Evolutionary conservation across 805 yeast species (phyloP).

Genomic region (Millerago galiae): DNA sequence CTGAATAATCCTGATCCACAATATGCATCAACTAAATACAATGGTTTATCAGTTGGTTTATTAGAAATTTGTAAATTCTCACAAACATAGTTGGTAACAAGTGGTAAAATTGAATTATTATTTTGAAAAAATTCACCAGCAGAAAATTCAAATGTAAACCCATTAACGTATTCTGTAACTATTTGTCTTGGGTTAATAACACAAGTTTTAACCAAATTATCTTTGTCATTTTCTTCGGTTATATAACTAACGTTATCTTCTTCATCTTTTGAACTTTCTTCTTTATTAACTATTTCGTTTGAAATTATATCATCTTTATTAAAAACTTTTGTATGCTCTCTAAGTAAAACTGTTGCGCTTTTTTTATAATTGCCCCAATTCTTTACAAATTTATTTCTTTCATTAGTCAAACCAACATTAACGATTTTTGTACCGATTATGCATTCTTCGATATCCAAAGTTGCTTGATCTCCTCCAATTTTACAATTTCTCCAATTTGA

Average conservation of each 20-base stretch:
- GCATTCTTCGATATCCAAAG: slow-evolving; percentile 92
- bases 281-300: slow-evolving; percentile 28
- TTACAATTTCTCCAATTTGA: slow-evolving; percentile 70
- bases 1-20: slow-evolving; percentile 96
- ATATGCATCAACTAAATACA: slow-evolving; percentile 85
- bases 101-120: slow-evolving; percentile 84
- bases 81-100: slow-evolving; percentile 75
- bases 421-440: slow-evolving; percentile 78
- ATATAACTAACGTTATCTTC: slow-evolving; percentile 31
- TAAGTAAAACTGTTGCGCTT: slow-evolving; percentile 80
- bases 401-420: slow-evolving; percentile 65
- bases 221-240: slow-evolving; percentile 23
- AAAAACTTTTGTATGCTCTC: slow-evolving; percentile 60
- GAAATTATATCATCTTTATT: slow-evolving; percentile 15
- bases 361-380: slow-evolving; percentile 46
- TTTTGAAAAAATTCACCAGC: slow-evolving; percentile 98
- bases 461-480: slow-evolving; percentile 50
- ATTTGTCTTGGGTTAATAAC: slow-evolving; percentile 74
- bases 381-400: slow-evolving; percentile 49
- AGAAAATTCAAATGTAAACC: slow-evolving; percentile 75
- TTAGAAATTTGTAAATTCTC: slow-evolving; percentile 46
- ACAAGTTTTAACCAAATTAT: slow-evolving; percentile 53
- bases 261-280: slow-evolving; percentile 40
- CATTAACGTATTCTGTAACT: slow-evolving; percentile 71
- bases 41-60: slow-evolving; percentile 36